A percentile compares a stretch with the other conserved stretches of the same genome.
These are phyloP conservation scores for Trichoderma hamatum DNA, from an alignment of 2,329 filamentous ascomycete species.

Conservation along the genomic window DNA sequence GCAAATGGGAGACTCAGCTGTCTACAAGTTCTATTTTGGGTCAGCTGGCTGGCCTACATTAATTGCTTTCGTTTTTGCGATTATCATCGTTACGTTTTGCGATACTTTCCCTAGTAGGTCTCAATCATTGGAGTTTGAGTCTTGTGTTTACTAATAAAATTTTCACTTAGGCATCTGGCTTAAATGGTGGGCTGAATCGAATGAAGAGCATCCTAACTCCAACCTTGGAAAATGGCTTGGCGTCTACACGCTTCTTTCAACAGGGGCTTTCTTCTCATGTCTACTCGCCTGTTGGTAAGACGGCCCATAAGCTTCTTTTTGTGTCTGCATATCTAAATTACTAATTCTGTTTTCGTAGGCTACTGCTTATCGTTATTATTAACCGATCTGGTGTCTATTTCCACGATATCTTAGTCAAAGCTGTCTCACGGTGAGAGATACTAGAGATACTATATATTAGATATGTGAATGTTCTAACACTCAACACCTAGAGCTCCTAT, in stretches of 20 bases:
- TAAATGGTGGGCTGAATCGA: constrained; percentile 34
- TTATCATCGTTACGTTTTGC: neutral
- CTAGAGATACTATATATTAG: too few species aligned
- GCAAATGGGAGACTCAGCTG: neutral
- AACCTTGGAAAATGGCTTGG: constrained; percentile 32
- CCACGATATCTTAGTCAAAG: neutral
- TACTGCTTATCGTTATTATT: neutral
- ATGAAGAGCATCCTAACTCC: constrained; percentile 29
- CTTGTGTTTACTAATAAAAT: neutral
- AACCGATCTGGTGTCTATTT: neutral
- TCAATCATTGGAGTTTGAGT: neutral
- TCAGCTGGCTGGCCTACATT: neutral
- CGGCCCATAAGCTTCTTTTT: neutral
- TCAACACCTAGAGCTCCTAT: neutral
- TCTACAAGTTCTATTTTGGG: neutral
- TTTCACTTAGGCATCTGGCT: constrained; percentile 32
- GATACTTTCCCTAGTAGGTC: neutral
- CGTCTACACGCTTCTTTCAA: constrained; percentile 27
- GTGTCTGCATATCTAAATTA: neutral
- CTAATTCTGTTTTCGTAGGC: neutral
- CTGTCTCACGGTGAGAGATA: neutral
- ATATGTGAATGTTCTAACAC: constrained; percentile 19
- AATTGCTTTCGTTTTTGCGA: neutral
- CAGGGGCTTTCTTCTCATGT: constrained; percentile 27
- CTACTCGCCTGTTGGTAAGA: neutral